Evolutionary conservation across 108 stramenopile genomes (phyloP).

Genomic region (Epithemia pelagica): DNA sequence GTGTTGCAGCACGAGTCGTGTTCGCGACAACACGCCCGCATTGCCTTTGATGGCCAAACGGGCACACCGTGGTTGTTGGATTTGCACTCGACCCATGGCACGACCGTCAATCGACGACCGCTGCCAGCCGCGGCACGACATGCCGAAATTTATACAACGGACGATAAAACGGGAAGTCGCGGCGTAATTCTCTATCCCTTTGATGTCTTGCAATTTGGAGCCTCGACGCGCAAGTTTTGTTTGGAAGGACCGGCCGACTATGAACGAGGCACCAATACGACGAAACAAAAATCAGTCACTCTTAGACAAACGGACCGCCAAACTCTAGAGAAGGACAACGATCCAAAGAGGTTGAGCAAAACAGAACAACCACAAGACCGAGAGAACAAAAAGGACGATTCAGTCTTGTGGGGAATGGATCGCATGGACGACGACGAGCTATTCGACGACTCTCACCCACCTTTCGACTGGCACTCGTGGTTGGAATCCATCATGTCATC

Average conservation of each 20-base stretch:
- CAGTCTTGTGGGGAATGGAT: background rate
- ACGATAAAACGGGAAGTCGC: constrained; percentile 36
- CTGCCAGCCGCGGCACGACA: constrained; percentile 41
- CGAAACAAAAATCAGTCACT: background rate
- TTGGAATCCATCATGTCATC: no score
- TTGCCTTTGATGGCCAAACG: constrained; percentile 47
- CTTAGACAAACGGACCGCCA: background rate
- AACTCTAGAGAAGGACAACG: background rate
- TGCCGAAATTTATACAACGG: background rate
- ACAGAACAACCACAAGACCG: no score
- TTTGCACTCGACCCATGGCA: constrained; percentile 60
- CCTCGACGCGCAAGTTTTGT: constrained; percentile 49
- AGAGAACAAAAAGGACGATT: no score
- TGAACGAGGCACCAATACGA: constrained; percentile 36
- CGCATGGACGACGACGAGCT: background rate
- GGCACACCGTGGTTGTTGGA: constrained; percentile 64
- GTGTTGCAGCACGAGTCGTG: constrained; percentile 59
- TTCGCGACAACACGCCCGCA: constrained; percentile 68
- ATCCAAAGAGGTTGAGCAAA: background rate
- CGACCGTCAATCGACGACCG: constrained; percentile 47
- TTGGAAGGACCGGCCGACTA: constrained; percentile 59
- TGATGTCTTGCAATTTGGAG: constrained; percentile 66
- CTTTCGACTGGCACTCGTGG: no score
- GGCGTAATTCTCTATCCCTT: constrained; percentile 69
- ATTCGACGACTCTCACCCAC: no score